Conservation (phyloP, 306 rosid genomes). For the Datisca glomerata region DNA sequence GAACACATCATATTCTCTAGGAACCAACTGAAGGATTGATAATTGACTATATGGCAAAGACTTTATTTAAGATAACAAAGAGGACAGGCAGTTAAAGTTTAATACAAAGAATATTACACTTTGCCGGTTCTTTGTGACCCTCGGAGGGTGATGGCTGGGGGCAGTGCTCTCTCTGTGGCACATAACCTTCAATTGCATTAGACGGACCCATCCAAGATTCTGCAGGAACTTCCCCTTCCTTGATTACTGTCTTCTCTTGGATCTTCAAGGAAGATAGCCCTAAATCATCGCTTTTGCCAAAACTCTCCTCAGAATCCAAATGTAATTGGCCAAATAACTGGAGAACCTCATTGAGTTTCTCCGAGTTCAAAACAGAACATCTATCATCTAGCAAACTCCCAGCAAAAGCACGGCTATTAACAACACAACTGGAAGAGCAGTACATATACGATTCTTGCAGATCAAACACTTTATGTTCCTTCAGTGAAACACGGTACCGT, state of each 20-base stretch:
- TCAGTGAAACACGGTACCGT: conserved; percentile 58
- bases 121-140: conserved; percentile 25
- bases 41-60: no score
- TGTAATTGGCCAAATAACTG: conserved; percentile 31
- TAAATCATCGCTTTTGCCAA: conserved; percentile 33
- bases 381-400: conserved; percentile 55
- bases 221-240: conserved; percentile 33
- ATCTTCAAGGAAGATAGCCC: conserved; percentile 51
- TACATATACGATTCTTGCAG: conserved; percentile 62
- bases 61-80: no score
- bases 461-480: conserved; percentile 78
- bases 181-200: conserved; percentile 91
- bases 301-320: conserved; percentile 24
- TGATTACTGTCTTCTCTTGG: conserved; percentile 43
- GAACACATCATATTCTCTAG: no score
- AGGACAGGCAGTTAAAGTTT: no score
- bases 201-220: conserved; percentile 80
- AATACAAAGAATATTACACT: neutral
- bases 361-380: conserved; percentile 34
- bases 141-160: conserved; percentile 24
- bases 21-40: no score
- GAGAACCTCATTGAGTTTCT: conserved; percentile 38
- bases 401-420: conserved; percentile 53
- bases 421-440: conserved; percentile 62
- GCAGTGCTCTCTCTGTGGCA: conserved; percentile 37